Evolutionary conservation across 2,329 filamentous ascomycete species (phyloP), one percentile per base, ranked within the genome.

Genomic region (Mycosphaerella arachidis): DNA sequence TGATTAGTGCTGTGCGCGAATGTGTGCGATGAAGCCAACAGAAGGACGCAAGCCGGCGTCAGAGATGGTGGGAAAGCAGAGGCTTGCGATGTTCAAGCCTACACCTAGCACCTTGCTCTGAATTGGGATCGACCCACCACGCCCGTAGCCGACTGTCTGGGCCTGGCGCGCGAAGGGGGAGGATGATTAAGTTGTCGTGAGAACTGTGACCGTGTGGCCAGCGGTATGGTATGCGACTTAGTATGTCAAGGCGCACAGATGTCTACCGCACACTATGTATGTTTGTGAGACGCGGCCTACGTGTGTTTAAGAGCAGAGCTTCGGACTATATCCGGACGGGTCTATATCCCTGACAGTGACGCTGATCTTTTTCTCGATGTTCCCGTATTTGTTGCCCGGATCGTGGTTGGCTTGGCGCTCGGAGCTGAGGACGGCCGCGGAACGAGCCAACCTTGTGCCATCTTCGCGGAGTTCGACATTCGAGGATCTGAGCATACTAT

Each of bases 31-130:
- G 53, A 31, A 40, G 33, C 24, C 16, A 33, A 2, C 9, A 18
- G 33, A 6, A 37, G 40, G 37, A 43, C 29, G 56, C 56, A 58
- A 53, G 56, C 40, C 54, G 56, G 56, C 56, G 56, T 53, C 51
- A 48, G 33, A 50, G 31, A n/a, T 48, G 40, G 55, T 16, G 24
- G 48, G 13, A 27, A 29, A 43, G 33, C 33, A 31, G 27, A 53
- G 56, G 56, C 56, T 57, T 53, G 56, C 51, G 31, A n/a, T 24
- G 13, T 53, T 33, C 37, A 55, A 27, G 35, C 35, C 33, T 55
- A 29, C 16, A 30, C 35, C 35, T 31, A 55, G 53, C 53, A 40
- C 51, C 20, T 35, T 20, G 40, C 18, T 43, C 40, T 24, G 40
- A 43, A 16, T n/a, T 13, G 40, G 40, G 16, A 18, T 8, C 7